Evolutionary conservation across 2,329 filamentous ascomycete species (phyloP), one percentile per base, ranked within the genome.

Genomic region (Aspergillus piperis): DNA sequence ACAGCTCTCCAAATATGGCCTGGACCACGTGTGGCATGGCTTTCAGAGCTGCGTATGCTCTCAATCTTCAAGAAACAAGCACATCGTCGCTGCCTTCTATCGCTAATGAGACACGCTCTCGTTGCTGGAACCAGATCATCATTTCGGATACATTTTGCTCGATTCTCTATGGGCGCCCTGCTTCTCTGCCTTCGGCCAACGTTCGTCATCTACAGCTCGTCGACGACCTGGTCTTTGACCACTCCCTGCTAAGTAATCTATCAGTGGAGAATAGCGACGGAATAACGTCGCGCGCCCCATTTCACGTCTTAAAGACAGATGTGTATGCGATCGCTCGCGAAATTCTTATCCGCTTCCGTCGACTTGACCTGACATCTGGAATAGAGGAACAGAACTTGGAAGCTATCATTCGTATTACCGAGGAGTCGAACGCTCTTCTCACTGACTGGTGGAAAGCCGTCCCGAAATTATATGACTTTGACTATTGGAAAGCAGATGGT

Each of bases 51-150:
- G 52, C 36, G 3, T 39, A 25, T 23, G 52, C 36, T 0, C n/a
- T 54, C 7, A 36, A 42, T 15, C 8, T 54, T 5, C 32, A 42
- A 5, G 25, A 41, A n/a, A 39, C 13, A 10, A 36, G n/a, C 8
- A 21, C 38, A 6, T 25, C 8, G 13, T 21, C n/a, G 10, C 23
- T 21, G 3, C 8, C 23, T 15, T 39, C 27, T 13, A 7, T 54
- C 36, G 13, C 11, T 4, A 41, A 30, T 8, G 52, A 54, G 36
- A 36, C 23, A 8, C 52, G 52, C 38, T 54, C 52, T 19, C 52
- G 52, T 27, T 54, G 52, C 3, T 54, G 52, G 52, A 54, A 54
- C 52, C 52, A 54, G 8, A 25, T 54, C 7, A 27, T 54, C 17
- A 13, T 54, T 3, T 32, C 52, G 36, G 52, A 54, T 42, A 54